Evolutionary conservation across 139 green algal genomes (phyloP).

Genomic region (Chlorella vulgaris): DNA sequence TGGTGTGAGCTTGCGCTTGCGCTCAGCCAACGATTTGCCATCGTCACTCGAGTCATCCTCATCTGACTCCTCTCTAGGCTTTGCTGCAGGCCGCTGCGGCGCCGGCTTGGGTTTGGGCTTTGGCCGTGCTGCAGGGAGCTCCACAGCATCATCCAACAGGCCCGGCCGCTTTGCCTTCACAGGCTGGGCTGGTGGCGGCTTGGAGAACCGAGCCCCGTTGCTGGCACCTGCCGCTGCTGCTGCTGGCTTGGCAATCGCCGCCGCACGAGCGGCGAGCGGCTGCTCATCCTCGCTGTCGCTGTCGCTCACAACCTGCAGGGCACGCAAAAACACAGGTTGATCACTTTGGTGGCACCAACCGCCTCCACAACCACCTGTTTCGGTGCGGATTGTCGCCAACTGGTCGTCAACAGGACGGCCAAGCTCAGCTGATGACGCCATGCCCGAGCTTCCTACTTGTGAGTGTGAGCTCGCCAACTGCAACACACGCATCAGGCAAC

Average conservation of each 20-base stretch:
- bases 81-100: slow-evolving; percentile 15
- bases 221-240: not conserved
- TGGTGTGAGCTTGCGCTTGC: not conserved
- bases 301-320: slow-evolving; percentile 7
- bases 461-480: too few species aligned
- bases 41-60: slow-evolving; percentile 6
- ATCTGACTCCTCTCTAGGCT: not conserved
- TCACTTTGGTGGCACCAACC: too few species aligned
- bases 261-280: slow-evolving; percentile 39
- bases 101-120: slow-evolving; percentile 37
- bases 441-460: too few species aligned
- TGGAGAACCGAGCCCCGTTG: slow-evolving; percentile 14
- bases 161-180: not conserved
- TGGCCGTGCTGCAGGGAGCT: slow-evolving; percentile 29
- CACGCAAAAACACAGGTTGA: not conserved
- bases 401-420: not conserved
- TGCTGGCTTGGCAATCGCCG: slow-evolving; percentile 1
- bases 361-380: too few species aligned
- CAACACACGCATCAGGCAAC: too few species aligned
- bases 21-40: slow-evolving; percentile 13
- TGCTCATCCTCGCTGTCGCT: slow-evolving; percentile 50
- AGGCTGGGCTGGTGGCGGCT: slow-evolving; percentile 24
- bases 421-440: too few species aligned
- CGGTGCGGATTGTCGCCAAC: not conserved
- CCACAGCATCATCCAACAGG: slow-evolving; percentile 24